phyloP scores from a whole-genome alignment of 768 basidiomycete species.

The Suillus placidus region DNA sequence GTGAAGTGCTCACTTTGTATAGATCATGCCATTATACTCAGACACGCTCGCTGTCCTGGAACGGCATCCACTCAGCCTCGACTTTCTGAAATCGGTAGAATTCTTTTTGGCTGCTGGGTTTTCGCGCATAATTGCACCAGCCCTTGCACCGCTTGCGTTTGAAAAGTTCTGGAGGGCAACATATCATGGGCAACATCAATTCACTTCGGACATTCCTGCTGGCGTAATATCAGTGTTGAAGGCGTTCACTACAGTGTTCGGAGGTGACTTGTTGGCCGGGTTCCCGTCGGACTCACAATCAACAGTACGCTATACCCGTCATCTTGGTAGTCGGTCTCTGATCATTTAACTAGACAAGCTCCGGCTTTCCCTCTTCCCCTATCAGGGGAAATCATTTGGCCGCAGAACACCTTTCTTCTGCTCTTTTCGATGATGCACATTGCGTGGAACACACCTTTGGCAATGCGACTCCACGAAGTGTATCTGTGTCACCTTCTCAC shows the following conservation, averaged over 20 bases:
- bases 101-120: constrained; percentile 56
- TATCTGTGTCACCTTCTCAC: background rate
- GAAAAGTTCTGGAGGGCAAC: constrained; percentile 60
- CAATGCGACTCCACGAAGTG: background rate
- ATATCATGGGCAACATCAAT: constrained; percentile 47
- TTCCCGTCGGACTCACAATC: constrained; percentile 43
- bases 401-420: background rate
- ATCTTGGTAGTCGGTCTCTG: background rate
- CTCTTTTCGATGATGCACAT: background rate
- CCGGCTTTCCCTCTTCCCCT: background rate
- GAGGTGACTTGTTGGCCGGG: constrained; percentile 49
- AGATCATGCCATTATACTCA: constrained; percentile 47
- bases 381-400: background rate
- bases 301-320: constrained; percentile 22
- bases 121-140: constrained; percentile 46
- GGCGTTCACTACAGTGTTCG: constrained; percentile 50
- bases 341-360: background rate
- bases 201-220: constrained; percentile 42
- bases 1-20: background rate
- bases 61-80: constrained; percentile 40
- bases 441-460: background rate
- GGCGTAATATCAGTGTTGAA: constrained; percentile 47
- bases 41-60: constrained; percentile 44
- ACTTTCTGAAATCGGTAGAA: constrained; percentile 44
- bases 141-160: constrained; percentile 55